phyloP scores from a whole-genome alignment of 148 eudicot genomes.

The Rhododendron ferrugineum region DNA sequence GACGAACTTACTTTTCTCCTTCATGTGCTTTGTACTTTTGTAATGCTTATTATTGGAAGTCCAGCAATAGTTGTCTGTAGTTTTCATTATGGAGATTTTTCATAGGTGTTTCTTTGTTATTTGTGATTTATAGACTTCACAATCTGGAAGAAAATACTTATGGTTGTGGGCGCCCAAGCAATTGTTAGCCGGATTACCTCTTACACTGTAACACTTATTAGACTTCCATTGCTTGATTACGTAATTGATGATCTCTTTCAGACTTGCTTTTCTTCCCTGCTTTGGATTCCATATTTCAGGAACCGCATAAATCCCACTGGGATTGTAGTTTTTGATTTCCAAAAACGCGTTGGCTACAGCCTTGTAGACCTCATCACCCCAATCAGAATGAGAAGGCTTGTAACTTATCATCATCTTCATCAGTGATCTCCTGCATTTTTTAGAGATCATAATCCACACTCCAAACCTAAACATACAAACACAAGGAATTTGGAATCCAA shows the following conservation, averaged over 20 bases:
- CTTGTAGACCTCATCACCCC: slow-evolving; percentile 42
- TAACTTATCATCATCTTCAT: slow-evolving; percentile 35
- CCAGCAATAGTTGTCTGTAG: too few species aligned
- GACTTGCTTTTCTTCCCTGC: slow-evolving; percentile 39
- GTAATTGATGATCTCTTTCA: slow-evolving; percentile 41
- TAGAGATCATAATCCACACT: background rate
- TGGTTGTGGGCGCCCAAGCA: background rate
- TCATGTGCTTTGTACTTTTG: too few species aligned
- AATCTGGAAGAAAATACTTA: background rate
- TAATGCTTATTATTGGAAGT: too few species aligned
- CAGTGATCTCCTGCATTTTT: slow-evolving; percentile 30
- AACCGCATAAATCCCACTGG: slow-evolving; percentile 50
- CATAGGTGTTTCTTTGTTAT: too few species aligned
- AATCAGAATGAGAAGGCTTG: background rate
- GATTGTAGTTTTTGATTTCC: slow-evolving; percentile 50
- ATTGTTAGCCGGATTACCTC: slow-evolving; percentile 4
- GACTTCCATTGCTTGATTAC: slow-evolving; percentile 32
- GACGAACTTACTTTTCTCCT: too few species aligned
- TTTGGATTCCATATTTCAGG: slow-evolving; percentile 42
- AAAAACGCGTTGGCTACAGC: slow-evolving; percentile 39
- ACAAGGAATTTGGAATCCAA: background rate
- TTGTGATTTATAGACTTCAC: too few species aligned
- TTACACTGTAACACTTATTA: slow-evolving; percentile 37
- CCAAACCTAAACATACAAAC: background rate
- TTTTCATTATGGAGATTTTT: too few species aligned